Evolutionary conservation across 164 flowering plant species (phyloP).

Genomic region (Brasenia schreberi): DNA sequence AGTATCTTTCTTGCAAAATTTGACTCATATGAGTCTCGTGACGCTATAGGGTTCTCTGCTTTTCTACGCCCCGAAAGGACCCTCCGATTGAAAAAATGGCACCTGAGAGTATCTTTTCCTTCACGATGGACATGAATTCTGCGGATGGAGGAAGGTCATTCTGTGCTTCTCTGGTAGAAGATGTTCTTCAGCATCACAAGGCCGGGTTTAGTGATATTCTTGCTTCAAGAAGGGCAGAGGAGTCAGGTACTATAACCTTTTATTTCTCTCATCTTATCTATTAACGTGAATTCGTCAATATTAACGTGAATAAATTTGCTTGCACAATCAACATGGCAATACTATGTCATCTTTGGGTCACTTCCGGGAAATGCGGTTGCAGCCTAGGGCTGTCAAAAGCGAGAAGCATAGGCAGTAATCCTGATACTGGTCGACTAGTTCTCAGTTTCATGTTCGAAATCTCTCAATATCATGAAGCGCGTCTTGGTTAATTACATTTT

Average conservation of each 20-base stretch:
- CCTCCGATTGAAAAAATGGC: background rate
- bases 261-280: too few species aligned
- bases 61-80: background rate
- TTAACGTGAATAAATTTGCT: too few species aligned
- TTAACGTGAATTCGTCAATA: too few species aligned
- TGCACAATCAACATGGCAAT: too few species aligned
- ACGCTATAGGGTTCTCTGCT: background rate
- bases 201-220: conserved; percentile 30
- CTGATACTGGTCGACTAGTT: too few species aligned
- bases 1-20: background rate
- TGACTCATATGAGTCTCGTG: background rate
- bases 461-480: too few species aligned
- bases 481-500: too few species aligned
- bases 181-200: conserved; percentile 51
- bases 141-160: conserved; percentile 3
- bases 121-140: background rate
- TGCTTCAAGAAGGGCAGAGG: conserved; percentile 56
- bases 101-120: background rate
- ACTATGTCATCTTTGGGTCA: too few species aligned
- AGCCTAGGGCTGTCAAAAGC: too few species aligned
- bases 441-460: too few species aligned
- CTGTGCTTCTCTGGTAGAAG: conserved; percentile 44
- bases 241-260: conserved; percentile 31
- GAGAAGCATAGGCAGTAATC: too few species aligned
- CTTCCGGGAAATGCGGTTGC: too few species aligned